A percentile compares a stretch with the other conserved stretches of the same genome.
phyloP scores from a whole-genome alignment of 1,139 yeast genomes.

The Petasospora fabianii region DNA sequence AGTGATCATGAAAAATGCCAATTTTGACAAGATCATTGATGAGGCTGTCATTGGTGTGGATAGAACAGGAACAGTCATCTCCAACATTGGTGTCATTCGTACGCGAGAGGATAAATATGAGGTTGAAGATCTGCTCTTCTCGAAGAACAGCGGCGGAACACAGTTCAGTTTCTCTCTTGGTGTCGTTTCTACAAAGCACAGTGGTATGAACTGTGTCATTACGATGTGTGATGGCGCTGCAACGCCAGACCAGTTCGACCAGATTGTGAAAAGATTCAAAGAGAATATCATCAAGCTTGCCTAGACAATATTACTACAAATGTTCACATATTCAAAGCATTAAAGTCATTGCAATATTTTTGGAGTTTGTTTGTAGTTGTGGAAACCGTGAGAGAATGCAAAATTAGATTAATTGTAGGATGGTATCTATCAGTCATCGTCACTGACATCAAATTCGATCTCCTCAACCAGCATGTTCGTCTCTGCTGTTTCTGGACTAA shows the following conservation, averaged over 20 bases:
- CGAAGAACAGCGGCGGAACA: constrained; percentile 16
- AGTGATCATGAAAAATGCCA: constrained; percentile 4
- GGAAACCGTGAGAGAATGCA: too few relatives aligned
- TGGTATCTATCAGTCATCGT: constrained; percentile 17
- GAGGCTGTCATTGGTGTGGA: constrained; percentile 9
- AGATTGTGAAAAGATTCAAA: constrained; percentile 4
- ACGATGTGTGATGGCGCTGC: constrained; percentile 13
- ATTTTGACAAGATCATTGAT: constrained; percentile 16
- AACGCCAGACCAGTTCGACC: constrained; percentile 1
- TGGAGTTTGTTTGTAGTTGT: too few relatives aligned
- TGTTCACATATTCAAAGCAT: neutral
- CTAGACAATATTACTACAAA: neutral
- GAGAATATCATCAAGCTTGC: constrained; percentile 2
- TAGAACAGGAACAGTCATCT: constrained; percentile 17
- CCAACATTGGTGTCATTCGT: constrained; percentile 20
- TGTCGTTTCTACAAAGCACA: constrained; percentile 6
- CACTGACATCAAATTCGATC: constrained; percentile 23
- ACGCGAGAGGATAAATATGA: constrained; percentile 2
- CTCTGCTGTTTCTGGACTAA: constrained; percentile 1
- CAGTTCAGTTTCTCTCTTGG: constrained; percentile 16
- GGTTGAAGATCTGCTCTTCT: constrained; percentile 16
- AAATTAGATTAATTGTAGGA: neutral
- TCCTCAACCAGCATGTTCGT: constrained; percentile 17
- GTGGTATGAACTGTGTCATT: constrained; percentile 19
- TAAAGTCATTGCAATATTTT: neutral